Conservation (phyloP, 2,329 filamentous ascomycete genomes). For the Mycogone perniciosa region DNA sequence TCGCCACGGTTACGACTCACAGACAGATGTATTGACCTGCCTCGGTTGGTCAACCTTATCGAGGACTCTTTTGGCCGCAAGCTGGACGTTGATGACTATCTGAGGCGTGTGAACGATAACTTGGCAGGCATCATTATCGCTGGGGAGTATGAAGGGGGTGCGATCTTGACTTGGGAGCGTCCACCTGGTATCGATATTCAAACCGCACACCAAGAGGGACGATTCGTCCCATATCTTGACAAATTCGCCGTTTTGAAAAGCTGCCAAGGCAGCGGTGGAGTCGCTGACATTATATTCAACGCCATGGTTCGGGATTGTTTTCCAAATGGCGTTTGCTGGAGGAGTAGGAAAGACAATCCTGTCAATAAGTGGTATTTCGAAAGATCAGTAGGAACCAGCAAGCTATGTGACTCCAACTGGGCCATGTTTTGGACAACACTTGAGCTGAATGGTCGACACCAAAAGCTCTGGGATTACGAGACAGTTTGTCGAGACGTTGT, state of each 20-base stretch:
- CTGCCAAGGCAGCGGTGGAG: conserved; percentile 82
- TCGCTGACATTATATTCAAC: conserved; percentile 94
- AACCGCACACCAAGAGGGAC: conserved; percentile 46
- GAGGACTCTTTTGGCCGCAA: conserved; percentile 87
- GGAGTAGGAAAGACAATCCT: conserved; percentile 81
- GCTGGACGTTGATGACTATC: conserved; percentile 76
- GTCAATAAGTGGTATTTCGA: conserved; percentile 99
- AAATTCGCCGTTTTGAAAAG: conserved; percentile 92
- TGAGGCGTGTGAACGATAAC: conserved; percentile 70
- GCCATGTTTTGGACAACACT: conserved; percentile 97
- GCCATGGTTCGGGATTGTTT: conserved; percentile 90
- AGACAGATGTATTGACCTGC: conserved; percentile 75
- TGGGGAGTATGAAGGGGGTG: conserved; percentile 92
- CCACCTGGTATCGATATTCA: conserved; percentile 55
- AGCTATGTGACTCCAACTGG: conserved; percentile 78
- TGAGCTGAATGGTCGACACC: conserved; percentile 49
- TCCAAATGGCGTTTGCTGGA: conserved; percentile 84
- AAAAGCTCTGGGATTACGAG: conserved; percentile 62
- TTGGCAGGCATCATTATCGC: conserved; percentile 91
- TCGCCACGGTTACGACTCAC: conserved; percentile 61
- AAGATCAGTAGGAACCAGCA: conserved; percentile 74
- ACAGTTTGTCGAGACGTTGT: conserved; percentile 61
- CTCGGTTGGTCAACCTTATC: conserved; percentile 77
- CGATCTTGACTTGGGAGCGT: conserved; percentile 89
- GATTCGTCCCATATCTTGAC: conserved; percentile 87